phyloP scores from a whole-genome alignment of 192 early-diverging fungal species.

The Backusella macrospora region DNA sequence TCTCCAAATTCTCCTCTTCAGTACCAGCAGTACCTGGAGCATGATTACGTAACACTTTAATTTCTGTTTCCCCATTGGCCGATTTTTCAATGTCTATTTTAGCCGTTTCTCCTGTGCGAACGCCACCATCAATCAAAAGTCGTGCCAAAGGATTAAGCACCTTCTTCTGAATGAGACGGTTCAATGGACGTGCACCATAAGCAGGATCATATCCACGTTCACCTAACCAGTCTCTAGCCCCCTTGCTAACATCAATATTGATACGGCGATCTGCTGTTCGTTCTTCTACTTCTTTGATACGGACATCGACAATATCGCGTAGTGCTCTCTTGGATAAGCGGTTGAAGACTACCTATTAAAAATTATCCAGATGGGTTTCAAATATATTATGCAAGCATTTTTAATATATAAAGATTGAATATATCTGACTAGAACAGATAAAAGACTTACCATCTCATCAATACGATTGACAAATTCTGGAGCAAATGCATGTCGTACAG shows the following conservation, averaged over 20 bases:
- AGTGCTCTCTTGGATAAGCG: constrained; percentile 66
- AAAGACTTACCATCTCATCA: constrained; percentile 77
- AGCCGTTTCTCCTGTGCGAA: constrained; percentile 57
- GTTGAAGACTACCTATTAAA: constrained; percentile 62
- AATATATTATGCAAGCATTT: neutral
- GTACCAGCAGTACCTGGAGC: neutral
- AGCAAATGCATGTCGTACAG: constrained; percentile 80
- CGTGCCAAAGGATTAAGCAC: constrained; percentile 61
- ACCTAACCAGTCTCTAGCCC: constrained; percentile 64
- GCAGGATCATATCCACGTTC: constrained; percentile 68
- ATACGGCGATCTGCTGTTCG: constrained; percentile 59
- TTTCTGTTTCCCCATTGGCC: constrained; percentile 24
- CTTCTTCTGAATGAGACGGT: constrained; percentile 67
- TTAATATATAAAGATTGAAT: constrained; percentile 1
- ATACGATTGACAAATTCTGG: constrained; percentile 97
- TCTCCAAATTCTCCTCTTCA: constrained; percentile 19
- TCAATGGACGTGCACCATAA: constrained; percentile 73
- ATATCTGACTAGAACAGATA: neutral
- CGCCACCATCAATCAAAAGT: constrained; percentile 66
- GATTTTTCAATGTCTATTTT: constrained; percentile 39
- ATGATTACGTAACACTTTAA: constrained; percentile 38
- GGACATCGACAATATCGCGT: constrained; percentile 75
- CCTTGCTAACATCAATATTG: constrained; percentile 53
- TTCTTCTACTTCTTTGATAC: constrained; percentile 68
- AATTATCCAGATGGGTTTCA: neutral